Evolutionary conservation across 148 eudicot species (phyloP).

Genomic region (Camellia granthamiana): DNA sequence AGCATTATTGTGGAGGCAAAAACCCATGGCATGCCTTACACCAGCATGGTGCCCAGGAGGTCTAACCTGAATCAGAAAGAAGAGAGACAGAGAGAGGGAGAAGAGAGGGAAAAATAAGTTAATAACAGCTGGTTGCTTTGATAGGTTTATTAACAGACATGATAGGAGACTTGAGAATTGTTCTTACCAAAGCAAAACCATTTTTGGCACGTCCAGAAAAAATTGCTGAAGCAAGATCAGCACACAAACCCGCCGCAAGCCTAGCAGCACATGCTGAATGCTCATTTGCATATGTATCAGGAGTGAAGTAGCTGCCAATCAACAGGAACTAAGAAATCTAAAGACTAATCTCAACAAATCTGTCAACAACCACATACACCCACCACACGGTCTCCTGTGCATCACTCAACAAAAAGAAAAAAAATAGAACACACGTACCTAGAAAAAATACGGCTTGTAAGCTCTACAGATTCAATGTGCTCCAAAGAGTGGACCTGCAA

Average conservation of each 20-base stretch:
- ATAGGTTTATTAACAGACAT: background rate
- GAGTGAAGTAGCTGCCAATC: slow-evolving; percentile 79
- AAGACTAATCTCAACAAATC: background rate
- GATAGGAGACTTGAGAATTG: slow-evolving; percentile 9
- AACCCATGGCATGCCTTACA: slow-evolving; percentile 87
- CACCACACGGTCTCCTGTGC: background rate
- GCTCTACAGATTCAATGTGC: slow-evolving; percentile 77
- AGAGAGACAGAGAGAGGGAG: slow-evolving; percentile 1
- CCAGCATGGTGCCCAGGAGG: slow-evolving; percentile 99
- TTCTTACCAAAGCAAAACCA: slow-evolving; percentile 94
- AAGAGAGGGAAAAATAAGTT: background rate
- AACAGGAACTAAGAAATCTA: slow-evolving; percentile 1
- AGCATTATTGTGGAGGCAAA: slow-evolving; percentile 98
- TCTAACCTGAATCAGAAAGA: slow-evolving; percentile 57
- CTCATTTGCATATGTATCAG: slow-evolving; percentile 95
- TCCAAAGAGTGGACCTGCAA: slow-evolving; percentile 79
- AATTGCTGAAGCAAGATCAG: slow-evolving; percentile 85
- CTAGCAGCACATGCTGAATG: slow-evolving; percentile 93
- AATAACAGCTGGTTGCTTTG: background rate
- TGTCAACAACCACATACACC: background rate
- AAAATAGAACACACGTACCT: slow-evolving; percentile 40
- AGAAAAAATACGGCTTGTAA: slow-evolving; percentile 61
- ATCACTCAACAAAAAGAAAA: background rate
- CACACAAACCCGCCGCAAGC: slow-evolving; percentile 98
- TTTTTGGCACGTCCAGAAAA: slow-evolving; percentile 72